These are phyloP conservation scores for Strigomonas culicis DNA, from an alignment of 208 protist genomes.

Conservation along the genomic window DNA sequence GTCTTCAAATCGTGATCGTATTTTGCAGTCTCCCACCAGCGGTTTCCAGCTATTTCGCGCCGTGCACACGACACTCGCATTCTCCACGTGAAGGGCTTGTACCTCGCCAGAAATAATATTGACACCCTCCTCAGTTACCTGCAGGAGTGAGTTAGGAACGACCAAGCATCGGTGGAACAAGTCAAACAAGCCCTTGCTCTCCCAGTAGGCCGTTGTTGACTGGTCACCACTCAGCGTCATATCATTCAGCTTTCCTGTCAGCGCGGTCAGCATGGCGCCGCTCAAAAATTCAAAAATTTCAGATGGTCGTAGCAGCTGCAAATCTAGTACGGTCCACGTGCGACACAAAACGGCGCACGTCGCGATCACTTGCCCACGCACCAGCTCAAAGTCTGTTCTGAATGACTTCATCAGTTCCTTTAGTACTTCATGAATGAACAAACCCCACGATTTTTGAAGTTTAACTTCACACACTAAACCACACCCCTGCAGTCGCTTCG, in stretches of 20 bases:
- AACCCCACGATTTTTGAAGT: constrained; percentile 66
- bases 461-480: constrained; percentile 74
- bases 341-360: constrained; percentile 77
- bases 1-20: constrained; percentile 15
- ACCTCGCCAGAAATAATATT: constrained; percentile 78
- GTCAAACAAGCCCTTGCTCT: constrained; percentile 59
- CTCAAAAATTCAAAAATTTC: constrained; percentile 78
- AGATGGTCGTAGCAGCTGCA: constrained; percentile 66
- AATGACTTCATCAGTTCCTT: not conserved
- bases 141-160: constrained; percentile 74
- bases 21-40: not conserved
- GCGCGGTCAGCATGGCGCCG: constrained; percentile 30
- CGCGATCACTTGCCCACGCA: constrained; percentile 15
- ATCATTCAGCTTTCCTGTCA: constrained; percentile 15
- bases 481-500: constrained; percentile 55
- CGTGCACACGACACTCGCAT: constrained; percentile 56
- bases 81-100: constrained; percentile 77
- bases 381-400: not conserved
- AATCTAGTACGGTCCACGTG: constrained; percentile 38
- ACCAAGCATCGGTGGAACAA: constrained; percentile 65
- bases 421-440: constrained; percentile 69
- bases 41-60: constrained; percentile 80
- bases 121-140: constrained; percentile 57
- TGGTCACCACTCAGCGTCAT: constrained; percentile 18
- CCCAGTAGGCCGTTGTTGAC: constrained; percentile 23